Conservation (phyloP, 2,329 filamentous ascomycete species). For the Cryoendolithus antarcticus region DNA sequence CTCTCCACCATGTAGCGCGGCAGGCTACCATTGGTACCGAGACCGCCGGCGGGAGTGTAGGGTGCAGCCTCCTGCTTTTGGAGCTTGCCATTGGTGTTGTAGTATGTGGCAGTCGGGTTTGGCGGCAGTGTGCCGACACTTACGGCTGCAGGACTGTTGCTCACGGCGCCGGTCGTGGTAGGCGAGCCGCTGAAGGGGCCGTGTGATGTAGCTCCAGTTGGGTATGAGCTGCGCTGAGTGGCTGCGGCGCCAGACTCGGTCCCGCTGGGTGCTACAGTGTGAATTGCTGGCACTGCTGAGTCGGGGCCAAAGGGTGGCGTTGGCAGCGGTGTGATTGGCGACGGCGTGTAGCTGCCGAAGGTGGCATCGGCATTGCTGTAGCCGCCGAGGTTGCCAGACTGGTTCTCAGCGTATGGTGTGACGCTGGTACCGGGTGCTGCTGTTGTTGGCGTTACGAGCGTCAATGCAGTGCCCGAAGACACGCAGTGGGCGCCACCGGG, state of each 20-base stretch:
- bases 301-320: slow-evolving; percentile 30
- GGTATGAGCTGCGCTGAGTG: slow-evolving; percentile 35
- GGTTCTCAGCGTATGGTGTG: slow-evolving; percentile 11
- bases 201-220: slow-evolving; percentile 52
- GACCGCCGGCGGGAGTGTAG: slow-evolving; percentile 56
- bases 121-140: slow-evolving; percentile 48
- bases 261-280: slow-evolving; percentile 15
- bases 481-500: slow-evolving; percentile 11
- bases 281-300: slow-evolving; percentile 30
- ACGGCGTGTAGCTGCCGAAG: slow-evolving; percentile 24
- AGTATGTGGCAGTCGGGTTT: slow-evolving; percentile 51
- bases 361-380: slow-evolving; percentile 34
- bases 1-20: slow-evolving; percentile 67
- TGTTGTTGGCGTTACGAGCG: slow-evolving; percentile 6
- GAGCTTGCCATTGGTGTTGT: slow-evolving; percentile 58
- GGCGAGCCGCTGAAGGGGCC: slow-evolving; percentile 55
- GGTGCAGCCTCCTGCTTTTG: slow-evolving; percentile 57
- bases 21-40: slow-evolving; percentile 64
- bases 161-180: slow-evolving; percentile 58
- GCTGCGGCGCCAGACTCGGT: slow-evolving; percentile 23
- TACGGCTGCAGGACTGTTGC: slow-evolving; percentile 43
- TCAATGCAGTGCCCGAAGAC: slow-evolving; percentile 7
- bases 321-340: slow-evolving; percentile 24
- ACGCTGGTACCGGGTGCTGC: slow-evolving; percentile 1
- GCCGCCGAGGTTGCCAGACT: slow-evolving; percentile 23